Base-by-base conservation (phyloP, 768 basidiomycete species). In the Leccinum subtestaceum region DNA sequence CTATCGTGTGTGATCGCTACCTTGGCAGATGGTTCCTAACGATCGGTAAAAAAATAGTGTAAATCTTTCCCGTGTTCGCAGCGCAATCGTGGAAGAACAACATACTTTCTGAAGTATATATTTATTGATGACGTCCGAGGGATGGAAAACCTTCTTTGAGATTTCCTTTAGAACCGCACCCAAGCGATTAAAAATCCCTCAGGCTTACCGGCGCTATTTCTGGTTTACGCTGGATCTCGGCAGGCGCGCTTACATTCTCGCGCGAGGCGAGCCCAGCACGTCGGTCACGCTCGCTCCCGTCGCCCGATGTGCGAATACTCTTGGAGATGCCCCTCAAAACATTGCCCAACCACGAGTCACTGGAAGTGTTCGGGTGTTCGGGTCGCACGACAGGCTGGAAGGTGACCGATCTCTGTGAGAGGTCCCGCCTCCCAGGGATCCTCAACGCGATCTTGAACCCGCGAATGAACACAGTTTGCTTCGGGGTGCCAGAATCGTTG, bases 401-500 rank as follows among this genome's bases (percentile, higher is more conserved):
- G 36, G 51, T 55, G 36, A 60, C 55, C 59, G 65, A 62, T 43
- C 27, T 71, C 54, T 67, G 67, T 2, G 67, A 60, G 6, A 61
- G 54, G 19, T 58, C 63, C 49, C 55, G 65, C 43, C 55, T 43
- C 13, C 40, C 40, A 40, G 43, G 19, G 17, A 58, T 60, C 49
- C 70, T 53, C n/a, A 67, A 17, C n/a, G 65, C 65, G 46, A 70
- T 60, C 60, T 70, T 74, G 62, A 72, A 73, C 7, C 73, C 73
- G 9, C 65, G 66, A 23, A 74, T 63, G 36, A 74, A 71, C 21
- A 73, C 64, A 23, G 63, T 54, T 51, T 75, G 74, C n/a, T 73
- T 70, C 36, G 58, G n/a, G 9, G 45, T 21, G 2, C 51, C 61
- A 10, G 13, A 47, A 6, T 52, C 48, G 27, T 67, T 58, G 5